Base-by-base conservation (phyloP, 2,329 filamentous ascomycete species). In the Pseudogymnoascus sp. region DNA sequence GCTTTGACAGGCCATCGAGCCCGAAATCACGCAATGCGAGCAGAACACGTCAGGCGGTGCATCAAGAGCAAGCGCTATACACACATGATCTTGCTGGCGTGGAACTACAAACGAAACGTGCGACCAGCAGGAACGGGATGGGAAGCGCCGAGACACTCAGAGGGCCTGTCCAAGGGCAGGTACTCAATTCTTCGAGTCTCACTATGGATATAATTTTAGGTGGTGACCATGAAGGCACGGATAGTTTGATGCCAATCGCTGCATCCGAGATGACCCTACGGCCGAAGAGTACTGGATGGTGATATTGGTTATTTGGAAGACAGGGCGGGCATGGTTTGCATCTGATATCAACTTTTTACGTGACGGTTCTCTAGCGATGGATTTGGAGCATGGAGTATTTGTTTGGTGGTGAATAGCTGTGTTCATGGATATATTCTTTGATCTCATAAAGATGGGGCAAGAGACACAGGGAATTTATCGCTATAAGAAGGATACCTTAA, bases 11-110 rank as follows among this genome's bases (percentile, higher is more conserved):
- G 26, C 57, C 60, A 26, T 37, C 23, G 2, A 23, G 33, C 30
- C 39, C 60, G 3, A 59, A 61, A 28, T 55, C 60, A 19, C 56
- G 37, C 7, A 61, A 39, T 61, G 56, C 56, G 18, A 59, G 38
- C 38, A 39, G 41, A n/a, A 61, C 15, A 12, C 26, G 57, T 0
- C 28, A 61, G 13, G 18, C 19, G 2, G 23, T 15, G 5, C n/a
- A 41, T 18, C 38, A 61, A 12, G 39, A 52, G 28, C 26, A 21
- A 30, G 38, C 21, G 12, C 19, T 59, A 23, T 18, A 55, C 9
- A 33, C 57, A 3, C 57, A 61, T 23, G 19, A 61, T 10, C 55
- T 37, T 18, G 55, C 30, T 15, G 30, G 30, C 23, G 30, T 23
- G 18, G 19, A 35, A 23, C 55, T 38, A 38, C 13, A n/a, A 3